These are phyloP conservation scores for Erucastrum elatum DNA, from an alignment of 345 rosid species.

Conservation along the genomic window DNA sequence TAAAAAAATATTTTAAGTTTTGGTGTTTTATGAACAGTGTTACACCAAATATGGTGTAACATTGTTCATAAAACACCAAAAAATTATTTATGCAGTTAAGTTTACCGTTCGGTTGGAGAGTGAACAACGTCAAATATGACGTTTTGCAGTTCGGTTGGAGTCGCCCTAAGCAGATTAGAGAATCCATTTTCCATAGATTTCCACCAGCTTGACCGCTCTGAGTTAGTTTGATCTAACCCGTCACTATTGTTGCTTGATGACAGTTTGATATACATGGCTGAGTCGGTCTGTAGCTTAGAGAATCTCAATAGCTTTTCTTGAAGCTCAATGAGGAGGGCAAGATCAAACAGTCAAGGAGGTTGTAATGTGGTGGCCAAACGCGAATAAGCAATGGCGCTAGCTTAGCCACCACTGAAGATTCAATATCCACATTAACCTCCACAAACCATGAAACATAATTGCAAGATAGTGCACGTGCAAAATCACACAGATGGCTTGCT, in stretches of 20 bases:
- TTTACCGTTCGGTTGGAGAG: too few relatives aligned
- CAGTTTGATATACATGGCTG: conserved; percentile 48
- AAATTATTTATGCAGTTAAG: too few relatives aligned
- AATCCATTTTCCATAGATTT: conserved; percentile 80
- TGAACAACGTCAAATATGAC: too few relatives aligned
- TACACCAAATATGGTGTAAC: too few relatives aligned
- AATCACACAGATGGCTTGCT: conserved; percentile 88
- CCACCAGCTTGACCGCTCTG: conserved; percentile 71
- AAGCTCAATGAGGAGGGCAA: conserved; percentile 89
- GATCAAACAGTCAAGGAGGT: conserved; percentile 82
- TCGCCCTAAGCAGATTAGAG: conserved; percentile 51
- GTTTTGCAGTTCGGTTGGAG: too few relatives aligned
- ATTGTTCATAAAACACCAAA: too few relatives aligned
- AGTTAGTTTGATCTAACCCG: conserved; percentile 35
- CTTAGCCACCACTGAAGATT: too few relatives aligned
- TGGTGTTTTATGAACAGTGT: too few relatives aligned
- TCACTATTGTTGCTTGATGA: conserved; percentile 14
- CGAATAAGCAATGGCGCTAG: conserved; percentile 87
- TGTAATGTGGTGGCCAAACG: conserved; percentile 82
- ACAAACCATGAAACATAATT: conserved; percentile 38
- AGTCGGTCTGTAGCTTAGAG: conserved; percentile 66
- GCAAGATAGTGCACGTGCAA: conserved; percentile 74
- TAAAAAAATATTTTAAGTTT: too few relatives aligned
- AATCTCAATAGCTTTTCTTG: conserved; percentile 76
- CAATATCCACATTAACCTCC: too few relatives aligned